A percentile compares a stretch with the other conserved stretches of the same genome.
Conservation (phyloP, 1,139 yeast genomes). For the Blastobotrys aristatus region DNA sequence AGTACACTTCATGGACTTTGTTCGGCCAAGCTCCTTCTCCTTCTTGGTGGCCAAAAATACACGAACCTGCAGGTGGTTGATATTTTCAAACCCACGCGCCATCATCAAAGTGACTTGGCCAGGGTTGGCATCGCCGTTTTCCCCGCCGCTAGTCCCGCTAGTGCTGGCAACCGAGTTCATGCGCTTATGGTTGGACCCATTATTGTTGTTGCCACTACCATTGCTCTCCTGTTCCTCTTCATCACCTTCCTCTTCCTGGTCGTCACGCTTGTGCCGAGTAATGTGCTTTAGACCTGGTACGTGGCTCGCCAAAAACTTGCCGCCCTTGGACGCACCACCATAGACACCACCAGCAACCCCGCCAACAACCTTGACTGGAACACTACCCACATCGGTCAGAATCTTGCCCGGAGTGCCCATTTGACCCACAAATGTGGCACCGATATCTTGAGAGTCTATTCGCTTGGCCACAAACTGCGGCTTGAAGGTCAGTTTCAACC, state of each 20-base stretch:
- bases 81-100: constrained; percentile 29
- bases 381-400: constrained; percentile 32
- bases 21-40: constrained; percentile 57
- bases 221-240: constrained; percentile 1
- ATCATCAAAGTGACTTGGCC: constrained; percentile 29
- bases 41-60: constrained; percentile 29
- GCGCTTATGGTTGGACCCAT: constrained; percentile 16
- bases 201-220: constrained; percentile 5
- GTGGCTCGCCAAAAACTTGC: constrained; percentile 27
- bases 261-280: constrained; percentile 22
- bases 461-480: constrained; percentile 54
- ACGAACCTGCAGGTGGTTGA: constrained; percentile 30
- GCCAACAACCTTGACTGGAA: constrained; percentile 26
- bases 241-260: constrained; percentile 16
- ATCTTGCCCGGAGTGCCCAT: constrained; percentile 23
- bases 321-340: constrained; percentile 37
- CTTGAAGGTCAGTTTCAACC: constrained; percentile 55
- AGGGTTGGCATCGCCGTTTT: constrained; percentile 17
- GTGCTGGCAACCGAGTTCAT: constrained; percentile 20
- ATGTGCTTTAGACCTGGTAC: constrained; percentile 14
- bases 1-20: constrained; percentile 54
- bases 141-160: constrained; percentile 11
- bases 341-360: constrained; percentile 20
- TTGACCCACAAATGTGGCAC: constrained; percentile 25
- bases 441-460: constrained; percentile 21